Evolutionary conservation across 139 green algal genomes (phyloP), one percentile per base, ranked within the genome.

Genomic region (Chlorella sp.): DNA sequence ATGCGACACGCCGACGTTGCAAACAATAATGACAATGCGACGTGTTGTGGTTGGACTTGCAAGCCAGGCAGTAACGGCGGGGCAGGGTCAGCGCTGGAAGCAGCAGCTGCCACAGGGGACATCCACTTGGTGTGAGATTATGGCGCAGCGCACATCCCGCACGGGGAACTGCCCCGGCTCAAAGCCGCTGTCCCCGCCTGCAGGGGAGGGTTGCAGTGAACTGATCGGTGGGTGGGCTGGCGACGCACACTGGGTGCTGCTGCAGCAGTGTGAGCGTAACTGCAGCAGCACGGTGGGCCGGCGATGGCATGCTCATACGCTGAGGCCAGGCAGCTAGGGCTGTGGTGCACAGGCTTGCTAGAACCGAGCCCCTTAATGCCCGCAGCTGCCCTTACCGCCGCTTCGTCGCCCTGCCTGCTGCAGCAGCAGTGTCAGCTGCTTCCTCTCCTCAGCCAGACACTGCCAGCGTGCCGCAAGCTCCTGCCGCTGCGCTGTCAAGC

Each of bases 81-180:
- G n/a, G n/a, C n/a, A n/a, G n/a, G 38, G 13, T 51, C 38, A 75
- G 68, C 68, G 68, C 68, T 75, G 68, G 68, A 75, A 75, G 68
- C 68, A 75, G 68, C 68, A 75, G 68, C 68, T 75, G 68, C 44
- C 44, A 20, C 38, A 75, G 20, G 68, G 68, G 36, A 44, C n/a
- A 38, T 75, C 68, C 38, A 75, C 22, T 26, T 75, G 68, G 68
- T 75, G 68, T 1, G 68, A 48, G 68, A 75, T 41, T 13, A 75
- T 24, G 20, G 68, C 68, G n/a, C 68, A 75, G 20, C 36, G 44
- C 38, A 75, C 68, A 8, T 75, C 68, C 34, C 68, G n/a, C 20
- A 75, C 6, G 16, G 68, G 68, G 1, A 41, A 26, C 38, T 51
- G 68, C 20, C 68, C 68, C 20, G 68, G 38, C 68, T 75, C 68